These are phyloP conservation scores for Metschnikowia reukaufii DNA, from an alignment of 805 yeast genomes.

Conservation along the genomic window DNA sequence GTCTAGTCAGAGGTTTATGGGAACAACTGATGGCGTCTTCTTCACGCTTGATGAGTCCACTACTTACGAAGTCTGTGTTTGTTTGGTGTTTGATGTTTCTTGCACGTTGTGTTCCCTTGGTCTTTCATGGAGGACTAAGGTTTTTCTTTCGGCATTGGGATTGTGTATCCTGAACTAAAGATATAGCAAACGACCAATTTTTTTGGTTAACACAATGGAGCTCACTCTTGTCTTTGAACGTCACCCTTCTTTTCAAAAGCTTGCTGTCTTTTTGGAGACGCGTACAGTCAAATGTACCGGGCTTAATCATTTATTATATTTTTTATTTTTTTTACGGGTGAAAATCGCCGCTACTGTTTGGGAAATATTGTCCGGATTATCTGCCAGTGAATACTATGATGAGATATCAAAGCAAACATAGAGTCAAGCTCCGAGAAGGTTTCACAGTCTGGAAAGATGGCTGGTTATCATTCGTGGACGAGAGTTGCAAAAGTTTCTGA, in stretches of 20 bases:
- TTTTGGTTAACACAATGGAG: constrained; percentile 73
- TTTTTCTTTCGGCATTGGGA: constrained; percentile 60
- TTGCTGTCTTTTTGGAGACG: constrained; percentile 31
- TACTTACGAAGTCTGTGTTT: not conserved
- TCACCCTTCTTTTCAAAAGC: constrained; percentile 25
- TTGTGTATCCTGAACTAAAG: constrained; percentile 63
- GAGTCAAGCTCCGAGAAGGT: constrained; percentile 86
- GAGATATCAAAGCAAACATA: constrained; percentile 77
- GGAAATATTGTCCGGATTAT: constrained; percentile 11
- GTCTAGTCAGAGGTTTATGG: constrained; percentile 3
- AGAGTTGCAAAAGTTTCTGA: constrained; percentile 60
- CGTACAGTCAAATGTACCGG: constrained; percentile 71
- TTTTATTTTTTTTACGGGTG: constrained; percentile 23
- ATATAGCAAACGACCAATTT: constrained; percentile 61
- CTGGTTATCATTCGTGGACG: constrained; percentile 53
- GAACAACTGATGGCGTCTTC: not conserved
- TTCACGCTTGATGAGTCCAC: not conserved
- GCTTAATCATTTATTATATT: constrained; percentile 33
- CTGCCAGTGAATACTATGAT: constrained; percentile 47
- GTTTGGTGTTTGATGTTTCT: not conserved
- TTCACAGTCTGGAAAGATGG: constrained; percentile 50
- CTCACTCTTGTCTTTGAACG: constrained; percentile 76
- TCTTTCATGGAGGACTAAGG: constrained; percentile 15
- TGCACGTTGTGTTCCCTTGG: constrained; percentile 15
- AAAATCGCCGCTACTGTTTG: constrained; percentile 7